Evolutionary conservation across 805 yeast genomes (phyloP), one percentile per base, ranked within the genome.

Genomic region (Ogataea haglerorum): DNA sequence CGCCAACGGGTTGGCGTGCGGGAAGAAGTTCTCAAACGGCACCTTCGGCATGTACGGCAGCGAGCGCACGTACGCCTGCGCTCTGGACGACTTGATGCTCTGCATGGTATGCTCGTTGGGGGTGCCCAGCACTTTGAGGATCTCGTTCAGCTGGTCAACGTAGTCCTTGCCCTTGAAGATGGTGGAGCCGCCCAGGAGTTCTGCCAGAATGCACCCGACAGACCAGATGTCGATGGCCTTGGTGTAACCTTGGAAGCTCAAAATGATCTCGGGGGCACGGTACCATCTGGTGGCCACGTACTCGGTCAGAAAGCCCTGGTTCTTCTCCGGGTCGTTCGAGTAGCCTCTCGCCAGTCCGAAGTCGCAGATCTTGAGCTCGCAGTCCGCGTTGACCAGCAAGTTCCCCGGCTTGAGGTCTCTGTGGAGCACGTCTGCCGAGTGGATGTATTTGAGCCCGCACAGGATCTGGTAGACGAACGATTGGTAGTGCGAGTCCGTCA

Each of bases 281-380:
- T 93, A 93, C 99, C 99, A 93, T 61, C 99, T 75, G 1, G 99
- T 93, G 23, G 99, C 98, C 19, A 93, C 99, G 60, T 93, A 93
- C 63, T 91, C 98, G 1, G 99, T 93, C 71, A 91, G 69, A 56
- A 88, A 91, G n/a, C 96, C 97, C 23, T 85, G 85, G 53, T 89
- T 88, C 53, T 82, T 85, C 45, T 82, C 90, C 1, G 89, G 85
- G 55, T 82, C 83, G 45, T 80, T 80, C 8, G 88, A 79, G 52
- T 84, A 89, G 26, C 97, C 96, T 60, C 97, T 76, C 1, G 98
- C 97, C 44, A 91, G 72, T 13, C 99, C 98, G 62, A 91, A 91
- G 65, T 93, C 99, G 68, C 98, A 91, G 36, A 91, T 87, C 61
- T 91, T 91, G 57, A 91, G 73, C 64, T 91, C 97, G 66, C 99